phyloP scores from a whole-genome alignment of 1,284 basidiomycete genomes.

The Golubevia sp. region DNA sequence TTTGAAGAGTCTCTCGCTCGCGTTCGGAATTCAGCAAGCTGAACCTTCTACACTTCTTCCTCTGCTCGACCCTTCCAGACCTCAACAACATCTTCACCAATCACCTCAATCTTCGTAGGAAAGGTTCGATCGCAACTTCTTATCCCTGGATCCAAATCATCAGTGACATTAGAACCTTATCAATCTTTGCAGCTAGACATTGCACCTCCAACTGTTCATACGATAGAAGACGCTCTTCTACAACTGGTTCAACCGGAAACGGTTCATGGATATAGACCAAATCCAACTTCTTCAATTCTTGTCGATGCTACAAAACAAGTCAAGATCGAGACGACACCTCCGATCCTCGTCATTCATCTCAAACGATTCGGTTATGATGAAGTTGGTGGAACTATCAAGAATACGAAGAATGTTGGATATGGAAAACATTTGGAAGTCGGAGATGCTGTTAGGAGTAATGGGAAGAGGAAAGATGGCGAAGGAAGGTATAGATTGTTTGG shows the following conservation, averaged over 20 bases:
- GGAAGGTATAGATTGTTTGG: slow-evolving; percentile 84
- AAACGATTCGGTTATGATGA: slow-evolving; percentile 92
- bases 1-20: not conserved
- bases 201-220: slow-evolving; percentile 75
- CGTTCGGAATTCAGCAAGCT: not conserved
- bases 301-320: slow-evolving; percentile 86
- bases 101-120: slow-evolving; percentile 90
- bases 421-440: slow-evolving; percentile 76
- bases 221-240: slow-evolving; percentile 80
- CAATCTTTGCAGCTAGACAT: slow-evolving; percentile 87
- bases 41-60: not conserved
- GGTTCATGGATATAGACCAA: slow-evolving; percentile 74
- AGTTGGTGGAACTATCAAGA: slow-evolving; percentile 81
- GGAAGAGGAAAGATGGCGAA: slow-evolving; percentile 56
- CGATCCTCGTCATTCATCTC: slow-evolving; percentile 84
- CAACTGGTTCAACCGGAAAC: slow-evolving; percentile 80
- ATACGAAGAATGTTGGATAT: slow-evolving; percentile 80
- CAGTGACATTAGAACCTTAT: slow-evolving; percentile 89
- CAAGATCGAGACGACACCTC: slow-evolving; percentile 82
- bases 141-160: slow-evolving; percentile 80
- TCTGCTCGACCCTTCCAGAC: slow-evolving; percentile 55
- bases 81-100: slow-evolving; percentile 80
- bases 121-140: slow-evolving; percentile 85
- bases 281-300: slow-evolving; percentile 63
- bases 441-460: slow-evolving; percentile 37